Evolutionary conservation across 495 filamentous ascomycete species (phyloP).

Genomic region (Trypethelium eluteriae): DNA sequence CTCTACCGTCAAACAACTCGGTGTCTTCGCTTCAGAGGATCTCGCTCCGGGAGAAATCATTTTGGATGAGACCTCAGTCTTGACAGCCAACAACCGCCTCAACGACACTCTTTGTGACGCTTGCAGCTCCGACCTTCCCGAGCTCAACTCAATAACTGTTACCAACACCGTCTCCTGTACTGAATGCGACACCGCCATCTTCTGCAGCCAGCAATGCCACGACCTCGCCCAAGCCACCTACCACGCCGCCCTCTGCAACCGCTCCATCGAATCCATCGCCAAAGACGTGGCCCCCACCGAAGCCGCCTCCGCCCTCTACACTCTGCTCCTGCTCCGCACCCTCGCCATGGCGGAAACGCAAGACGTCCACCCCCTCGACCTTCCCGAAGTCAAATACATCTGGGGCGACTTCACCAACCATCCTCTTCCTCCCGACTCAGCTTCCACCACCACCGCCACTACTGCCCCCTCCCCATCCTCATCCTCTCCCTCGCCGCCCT

Average conservation of each 20-base stretch:
- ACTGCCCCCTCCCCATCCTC: not conserved
- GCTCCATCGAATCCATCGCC: slow-evolving; percentile 67
- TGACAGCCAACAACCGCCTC: slow-evolving; percentile 74
- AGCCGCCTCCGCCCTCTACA: slow-evolving; percentile 67
- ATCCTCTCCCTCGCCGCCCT: too few relatives aligned
- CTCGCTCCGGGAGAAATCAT: slow-evolving; percentile 70
- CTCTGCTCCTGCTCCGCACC: slow-evolving; percentile 48
- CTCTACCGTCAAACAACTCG: slow-evolving; percentile 62
- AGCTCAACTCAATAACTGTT: slow-evolving; percentile 29
- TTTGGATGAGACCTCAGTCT: slow-evolving; percentile 65
- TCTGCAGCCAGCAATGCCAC: slow-evolving; percentile 71
- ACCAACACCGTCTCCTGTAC: slow-evolving; percentile 47
- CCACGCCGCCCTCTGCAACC: slow-evolving; percentile 79
- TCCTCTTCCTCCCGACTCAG: slow-evolving; percentile 15
- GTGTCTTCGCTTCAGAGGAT: slow-evolving; percentile 78
- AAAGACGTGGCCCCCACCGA: slow-evolving; percentile 68
- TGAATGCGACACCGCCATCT: slow-evolving; percentile 75
- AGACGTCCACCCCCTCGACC: slow-evolving; percentile 69
- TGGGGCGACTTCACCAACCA: slow-evolving; percentile 68
- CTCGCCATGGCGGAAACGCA: slow-evolving; percentile 84
- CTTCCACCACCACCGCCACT: not conserved
- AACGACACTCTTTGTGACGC: slow-evolving; percentile 78
- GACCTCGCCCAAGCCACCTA: slow-evolving; percentile 64
- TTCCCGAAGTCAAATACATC: slow-evolving; percentile 81
- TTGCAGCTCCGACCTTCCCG: slow-evolving; percentile 67